These are phyloP conservation scores for Pleoardoris graminearum DNA, from an alignment of 2,329 filamentous ascomycete species.

Conservation along the genomic window DNA sequence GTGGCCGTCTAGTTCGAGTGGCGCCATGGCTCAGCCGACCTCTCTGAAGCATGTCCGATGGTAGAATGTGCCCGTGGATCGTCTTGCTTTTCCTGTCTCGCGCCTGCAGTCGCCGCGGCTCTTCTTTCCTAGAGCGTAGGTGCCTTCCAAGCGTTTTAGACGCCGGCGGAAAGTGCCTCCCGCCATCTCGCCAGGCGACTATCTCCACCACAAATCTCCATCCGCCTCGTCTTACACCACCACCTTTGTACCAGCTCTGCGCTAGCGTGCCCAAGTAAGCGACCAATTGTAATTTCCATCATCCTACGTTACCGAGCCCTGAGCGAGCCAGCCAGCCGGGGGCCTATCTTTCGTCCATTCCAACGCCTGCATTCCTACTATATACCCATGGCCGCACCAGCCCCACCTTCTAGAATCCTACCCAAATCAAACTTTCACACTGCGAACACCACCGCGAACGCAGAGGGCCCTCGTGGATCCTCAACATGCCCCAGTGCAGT, in stretches of 20 bases:
- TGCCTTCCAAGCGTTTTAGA: background rate
- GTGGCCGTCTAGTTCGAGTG: background rate
- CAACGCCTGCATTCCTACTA: background rate
- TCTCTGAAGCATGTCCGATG: background rate
- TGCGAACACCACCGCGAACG: conserved; percentile 16
- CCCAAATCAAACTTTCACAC: conserved; percentile 36
- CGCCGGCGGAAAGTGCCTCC: background rate
- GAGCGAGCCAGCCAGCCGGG: conserved; percentile 1
- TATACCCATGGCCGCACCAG: conserved; percentile 25
- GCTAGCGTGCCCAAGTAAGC: background rate
- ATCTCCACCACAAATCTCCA: background rate
- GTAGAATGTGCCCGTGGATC: background rate
- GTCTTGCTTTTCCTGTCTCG: background rate
- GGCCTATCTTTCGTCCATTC: conserved; percentile 4
- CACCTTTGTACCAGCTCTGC: background rate
- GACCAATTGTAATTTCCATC: background rate
- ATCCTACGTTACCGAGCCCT: conserved; percentile 3
- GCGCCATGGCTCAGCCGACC: background rate
- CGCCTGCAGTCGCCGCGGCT: background rate
- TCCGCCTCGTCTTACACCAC: background rate
- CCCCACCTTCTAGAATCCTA: conserved; percentile 31
- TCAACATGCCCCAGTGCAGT: conserved; percentile 11
- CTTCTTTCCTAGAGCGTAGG: background rate
- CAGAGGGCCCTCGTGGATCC: background rate
- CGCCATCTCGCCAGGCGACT: background rate